phyloP scores from a whole-genome alignment of 305 asterid genomes.

The Solanum aculeatissimum region DNA sequence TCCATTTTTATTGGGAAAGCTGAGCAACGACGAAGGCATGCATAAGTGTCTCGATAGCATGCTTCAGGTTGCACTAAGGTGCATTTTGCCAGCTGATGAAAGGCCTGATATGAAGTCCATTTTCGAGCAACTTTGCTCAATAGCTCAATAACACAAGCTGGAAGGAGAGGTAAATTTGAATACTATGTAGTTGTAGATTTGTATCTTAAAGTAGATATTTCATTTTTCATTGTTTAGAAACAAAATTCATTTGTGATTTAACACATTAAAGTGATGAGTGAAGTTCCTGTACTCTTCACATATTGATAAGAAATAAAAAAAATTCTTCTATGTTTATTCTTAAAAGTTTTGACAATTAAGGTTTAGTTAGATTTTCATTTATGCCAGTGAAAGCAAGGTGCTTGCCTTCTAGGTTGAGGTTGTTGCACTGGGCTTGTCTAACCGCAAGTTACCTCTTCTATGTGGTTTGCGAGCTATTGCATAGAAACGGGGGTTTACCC shows the following conservation, averaged over 20 bases:
- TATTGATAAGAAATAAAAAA: neutral
- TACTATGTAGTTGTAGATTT: neutral
- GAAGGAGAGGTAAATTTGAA: neutral
- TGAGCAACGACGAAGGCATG: slow-evolving; percentile 8
- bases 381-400: too few relatives aligned
- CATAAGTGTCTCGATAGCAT: slow-evolving; percentile 26
- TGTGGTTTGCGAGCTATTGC: too few relatives aligned
- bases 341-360: too few relatives aligned
- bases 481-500: too few relatives aligned
- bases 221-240: neutral
- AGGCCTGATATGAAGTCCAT: slow-evolving; percentile 67
- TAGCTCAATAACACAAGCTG: slow-evolving; percentile 17
- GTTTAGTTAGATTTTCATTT: too few relatives aligned
- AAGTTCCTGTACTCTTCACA: neutral
- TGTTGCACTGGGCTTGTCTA: too few relatives aligned
- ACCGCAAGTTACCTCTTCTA: too few relatives aligned
- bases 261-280: neutral
- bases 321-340: too few relatives aligned
- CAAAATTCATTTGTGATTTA: neutral
- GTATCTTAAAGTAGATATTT: neutral
- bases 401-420: too few relatives aligned
- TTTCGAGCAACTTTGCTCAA: slow-evolving; percentile 46
- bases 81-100: slow-evolving; percentile 67
- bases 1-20: slow-evolving; percentile 14
- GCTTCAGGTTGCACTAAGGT: slow-evolving; percentile 56